Base-by-base conservation (phyloP, 148 eudicot species). In the Drosera capensis region DNA sequence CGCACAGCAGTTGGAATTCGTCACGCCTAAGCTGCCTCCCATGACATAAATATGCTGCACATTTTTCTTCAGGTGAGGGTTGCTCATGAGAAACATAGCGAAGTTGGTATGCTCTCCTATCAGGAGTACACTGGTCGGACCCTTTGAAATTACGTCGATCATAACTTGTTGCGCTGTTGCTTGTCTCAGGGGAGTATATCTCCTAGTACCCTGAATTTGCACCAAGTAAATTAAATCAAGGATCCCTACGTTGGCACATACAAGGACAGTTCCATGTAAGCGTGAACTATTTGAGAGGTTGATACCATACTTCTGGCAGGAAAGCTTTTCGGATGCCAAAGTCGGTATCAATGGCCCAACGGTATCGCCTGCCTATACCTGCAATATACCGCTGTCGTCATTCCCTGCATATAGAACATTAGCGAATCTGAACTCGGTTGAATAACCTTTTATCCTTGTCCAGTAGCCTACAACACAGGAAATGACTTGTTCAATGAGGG, bases 311-410 rank as follows among this genome's bases (percentile, higher is more conserved):
- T 80, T 77, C 94, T 5, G 96, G 96, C 47, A 88, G 94, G 51
- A 77, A 83, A 35, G 64, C 70, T 65, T 67, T 88, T 19, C 94
- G 65, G 13, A 80, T 36, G 48, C 96, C 96, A 43, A 24, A 75
- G 47, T 83, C 80, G 25, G 92, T 55, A 44, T 88, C 94, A 8
- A 57, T 71, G 54, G 23, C 92, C 96, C 14, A 73, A 28, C 2
- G 96, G 96, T 51, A 88, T 71, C 4, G 86, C 79, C 55, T 88
- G 92, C 56, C 86, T 64, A 36, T 83, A 88, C 57, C 96, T 60
- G 40, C 96, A 88, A 42, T 80, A 75, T 46, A 92, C 96, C 22
- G 73, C 54, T 15, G 96, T 88, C 43, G 75, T 59, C 52, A 55
- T 64, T 15, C 86, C 86, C 96, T 87, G 56, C 46, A 55, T 14